Evolutionary conservation across 192 early-diverging fungal species (phyloP), one percentile per base, ranked within the genome.

Genomic region (Entophlyctis luteolus): DNA sequence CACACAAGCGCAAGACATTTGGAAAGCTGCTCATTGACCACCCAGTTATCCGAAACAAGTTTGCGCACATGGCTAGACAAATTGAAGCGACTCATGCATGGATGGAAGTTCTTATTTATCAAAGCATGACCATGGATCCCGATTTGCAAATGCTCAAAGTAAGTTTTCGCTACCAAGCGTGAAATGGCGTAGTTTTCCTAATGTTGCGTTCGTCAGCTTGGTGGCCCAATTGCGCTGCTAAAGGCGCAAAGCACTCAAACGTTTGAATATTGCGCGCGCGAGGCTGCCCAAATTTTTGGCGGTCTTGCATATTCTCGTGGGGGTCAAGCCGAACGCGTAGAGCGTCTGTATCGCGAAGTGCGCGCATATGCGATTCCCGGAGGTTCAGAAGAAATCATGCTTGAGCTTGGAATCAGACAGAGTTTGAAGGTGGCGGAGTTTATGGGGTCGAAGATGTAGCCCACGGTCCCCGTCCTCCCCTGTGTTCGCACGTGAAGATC

Each of bases 221-320:
- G 92, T 58, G 92, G 92, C 2, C 89, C 90, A 1, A 89, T 94
- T 73, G 92, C 92, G 10, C 72, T 94, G 37, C 78, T 90, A 63
- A 94, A 94, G 76, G 91, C 90, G 14, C 90, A 93, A 67, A 52
- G 86, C 2, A 92, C 92, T 2, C 91, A 90, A 67, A 94, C 91
- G 4, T 86, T 94, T 66, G 92, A 94, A 68, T 94, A 72, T 72
- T 91, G 90, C 70, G 91, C 91, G 27, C 84, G 92, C 53, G 92
- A 94, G 77, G 92, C 92, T 5, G 80, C 88, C n/a, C 92, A 93
- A 75, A 93, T 94, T 67, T 92, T 93, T 83, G 92, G 92, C 59
- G 92, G 92, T 34, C 59, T 94, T 29, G 69, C 86, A 0, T 94
- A 93, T 55, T 54, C 48, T 32, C 48, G 70, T 48, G 92, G 92